Evolutionary conservation across 2,329 filamentous ascomycete species (phyloP), one percentile per base, ranked within the genome.

Genomic region (Botrytis elliptica): DNA sequence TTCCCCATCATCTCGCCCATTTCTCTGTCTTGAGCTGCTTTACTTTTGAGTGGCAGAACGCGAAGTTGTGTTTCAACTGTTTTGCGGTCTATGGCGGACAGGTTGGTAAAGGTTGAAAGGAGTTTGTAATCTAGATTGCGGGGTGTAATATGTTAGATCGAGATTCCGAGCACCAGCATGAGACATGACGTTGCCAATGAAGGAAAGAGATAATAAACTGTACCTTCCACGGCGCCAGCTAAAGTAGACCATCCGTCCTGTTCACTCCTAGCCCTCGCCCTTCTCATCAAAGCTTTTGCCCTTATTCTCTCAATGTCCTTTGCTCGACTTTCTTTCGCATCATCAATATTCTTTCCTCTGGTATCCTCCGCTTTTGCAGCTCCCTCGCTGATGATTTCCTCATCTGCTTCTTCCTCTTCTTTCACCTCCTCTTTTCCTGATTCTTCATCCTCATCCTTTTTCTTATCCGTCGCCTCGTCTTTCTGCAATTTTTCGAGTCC

Each of bases 1-100:
- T 98, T 98, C 29, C 92, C 93, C 94, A 97, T 97, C 94, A 98
- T 98, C 84, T 99, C 95, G 4, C 88, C 91, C 88, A 96, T 93
- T 83, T 99, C 96, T 78, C 88, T 88, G 80, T 97, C 92, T 83
- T 94, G 93, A 1, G 95, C 94, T 29, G 88, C 88, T 76, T 95
- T 93, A 68, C 94, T 88, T 75, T 87, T 86, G 1, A 87, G 84
- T 2, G 93, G 93, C 57, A 98, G 83, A 36, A 85, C 84, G 22
- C 85, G 83, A 74, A 97, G 85, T 77, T 94, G 91, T 42, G 85
- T 83, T 70, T 89, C 85, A 2, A 97, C 92, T 25, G 91, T 88
- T 78, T 87, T 90, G 80, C 84, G 85, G 79, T 98, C 95, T 14
- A 89, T 85, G 0, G 86, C 79, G 0, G 89, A 87, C 2, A 98